Conservation (phyloP, 129 eudicot species). For the Tagetes patula region DNA sequence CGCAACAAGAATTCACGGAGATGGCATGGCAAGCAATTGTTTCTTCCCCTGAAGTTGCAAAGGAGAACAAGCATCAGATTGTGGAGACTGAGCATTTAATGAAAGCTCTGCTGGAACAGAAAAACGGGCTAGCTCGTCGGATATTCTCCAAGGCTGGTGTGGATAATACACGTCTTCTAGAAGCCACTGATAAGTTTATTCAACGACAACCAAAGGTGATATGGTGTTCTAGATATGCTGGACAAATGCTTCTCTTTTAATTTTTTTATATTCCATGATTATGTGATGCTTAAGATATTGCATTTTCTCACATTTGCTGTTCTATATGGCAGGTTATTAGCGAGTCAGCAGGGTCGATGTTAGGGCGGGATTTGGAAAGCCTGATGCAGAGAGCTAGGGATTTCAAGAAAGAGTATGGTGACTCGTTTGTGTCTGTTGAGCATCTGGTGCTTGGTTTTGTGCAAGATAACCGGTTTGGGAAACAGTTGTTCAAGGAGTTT, state of each 20-base stretch:
- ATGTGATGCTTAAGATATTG: not conserved
- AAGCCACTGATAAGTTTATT: constrained; percentile 86
- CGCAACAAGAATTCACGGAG: constrained; percentile 89
- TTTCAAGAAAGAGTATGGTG: constrained; percentile 85
- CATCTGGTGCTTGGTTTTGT: constrained; percentile 85
- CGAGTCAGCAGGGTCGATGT: constrained; percentile 90
- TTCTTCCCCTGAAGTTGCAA: constrained; percentile 92
- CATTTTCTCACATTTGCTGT: not conserved
- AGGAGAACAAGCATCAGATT: constrained; percentile 92
- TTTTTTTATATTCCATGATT: not conserved
- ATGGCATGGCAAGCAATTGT: constrained; percentile 99
- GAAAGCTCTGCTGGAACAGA: constrained; percentile 93
- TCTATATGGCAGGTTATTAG: constrained; percentile 64
- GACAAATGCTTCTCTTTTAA: not conserved
- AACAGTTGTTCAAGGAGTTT: constrained; percentile 74
- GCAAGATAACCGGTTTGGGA: constrained; percentile 84
- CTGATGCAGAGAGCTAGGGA: constrained; percentile 85
- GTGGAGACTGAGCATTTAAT: constrained; percentile 95
- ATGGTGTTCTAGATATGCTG: not conserved
- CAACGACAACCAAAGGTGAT: constrained; percentile 90
- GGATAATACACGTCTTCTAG: constrained; percentile 87
- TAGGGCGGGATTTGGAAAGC: constrained; percentile 87
- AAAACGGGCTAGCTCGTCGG: constrained; percentile 90
- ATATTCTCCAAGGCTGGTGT: constrained; percentile 91
- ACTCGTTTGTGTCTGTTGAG: constrained; percentile 92